A percentile compares a stretch with the other conserved stretches of the same genome.
Conservation (phyloP, 1,139 yeast species). For the Yamadazyma sp. region DNA sequence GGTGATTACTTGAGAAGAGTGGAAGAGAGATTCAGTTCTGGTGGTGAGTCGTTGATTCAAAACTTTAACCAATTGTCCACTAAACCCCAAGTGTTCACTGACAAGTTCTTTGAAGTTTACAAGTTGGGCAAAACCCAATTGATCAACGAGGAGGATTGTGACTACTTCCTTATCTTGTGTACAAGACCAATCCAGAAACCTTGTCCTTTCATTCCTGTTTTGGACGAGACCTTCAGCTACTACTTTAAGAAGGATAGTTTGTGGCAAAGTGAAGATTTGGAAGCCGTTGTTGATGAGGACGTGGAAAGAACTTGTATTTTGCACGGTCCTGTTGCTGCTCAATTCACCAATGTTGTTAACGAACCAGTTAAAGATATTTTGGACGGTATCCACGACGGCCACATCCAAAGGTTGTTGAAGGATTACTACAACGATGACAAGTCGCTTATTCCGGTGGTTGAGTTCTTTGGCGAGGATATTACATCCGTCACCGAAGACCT, state of each 20-base stretch:
- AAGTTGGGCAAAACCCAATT: conserved; percentile 78
- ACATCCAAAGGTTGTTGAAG: conserved; percentile 64
- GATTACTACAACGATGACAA: conserved; percentile 73
- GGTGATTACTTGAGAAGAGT: conserved; percentile 89
- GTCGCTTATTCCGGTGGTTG: conserved; percentile 78
- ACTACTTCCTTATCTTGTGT: conserved; percentile 83
- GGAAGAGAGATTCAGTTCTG: conserved; percentile 83
- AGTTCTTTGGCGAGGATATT: conserved; percentile 78
- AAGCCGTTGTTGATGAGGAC: conserved; percentile 93
- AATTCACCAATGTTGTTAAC: conserved; percentile 79
- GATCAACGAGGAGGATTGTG: conserved; percentile 93
- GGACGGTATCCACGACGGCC: conserved; percentile 89
- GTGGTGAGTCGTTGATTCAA: conserved; percentile 68
- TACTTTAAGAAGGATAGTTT: conserved; percentile 98
- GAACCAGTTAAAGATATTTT: conserved; percentile 91
- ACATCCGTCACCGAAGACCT: conserved; percentile 26
- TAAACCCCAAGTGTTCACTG: conserved; percentile 60
- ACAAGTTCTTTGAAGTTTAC: conserved; percentile 62
- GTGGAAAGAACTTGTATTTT: conserved; percentile 97
- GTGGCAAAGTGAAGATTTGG: conserved; percentile 98
- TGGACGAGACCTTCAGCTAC: conserved; percentile 91
- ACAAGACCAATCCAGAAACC: conserved; percentile 90
- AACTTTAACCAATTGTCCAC: conserved; percentile 63
- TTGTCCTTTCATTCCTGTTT: conserved; percentile 93
- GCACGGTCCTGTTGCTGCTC: conserved; percentile 98